Conservation (phyloP, 495 filamentous ascomycete genomes). For the Venustampulla echinocandica region DNA sequence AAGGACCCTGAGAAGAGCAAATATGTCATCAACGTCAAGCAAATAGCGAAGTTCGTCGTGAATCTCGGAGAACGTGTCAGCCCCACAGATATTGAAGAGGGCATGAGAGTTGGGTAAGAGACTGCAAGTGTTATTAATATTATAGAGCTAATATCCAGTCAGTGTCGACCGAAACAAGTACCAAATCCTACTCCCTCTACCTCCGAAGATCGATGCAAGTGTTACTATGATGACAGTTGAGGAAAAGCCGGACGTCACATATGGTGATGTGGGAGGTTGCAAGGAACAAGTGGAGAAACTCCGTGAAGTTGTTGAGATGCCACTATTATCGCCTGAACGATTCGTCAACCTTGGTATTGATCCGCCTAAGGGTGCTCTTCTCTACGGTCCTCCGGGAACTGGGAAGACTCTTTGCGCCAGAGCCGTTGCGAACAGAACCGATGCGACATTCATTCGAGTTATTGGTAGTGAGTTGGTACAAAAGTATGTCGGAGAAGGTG, state of each 20-base stretch:
- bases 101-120: conserved; percentile 83
- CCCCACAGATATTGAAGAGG: conserved; percentile 98
- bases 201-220: conserved; percentile 96
- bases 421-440: conserved; percentile 94
- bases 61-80: conserved; percentile 94
- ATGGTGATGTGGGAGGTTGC: conserved; percentile 96
- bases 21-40: conserved; percentile 99
- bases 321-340: conserved; percentile 87
- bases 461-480: conserved; percentile 96
- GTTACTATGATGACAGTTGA: conserved; percentile 99
- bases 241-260: conserved; percentile 98
- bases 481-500: conserved; percentile 97
- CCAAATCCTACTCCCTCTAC: conserved; percentile 93
- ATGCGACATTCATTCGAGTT: conserved; percentile 97
- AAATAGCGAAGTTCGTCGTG: conserved; percentile 98
- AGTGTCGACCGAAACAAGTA: conserved; percentile 98
- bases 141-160: conserved; percentile 4
- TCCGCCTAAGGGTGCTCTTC: conserved; percentile 91
- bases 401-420: conserved; percentile 97
- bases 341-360: conserved; percentile 98
- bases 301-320: conserved; percentile 97
- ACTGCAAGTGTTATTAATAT: conserved; percentile 15
- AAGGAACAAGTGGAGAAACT: conserved; percentile 99
- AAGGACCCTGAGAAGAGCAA: conserved; percentile 97
- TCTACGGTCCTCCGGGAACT: conserved; percentile 95